Evolutionary conservation across 2,329 filamentous ascomycete species (phyloP).

Genomic region (Colletotrichum paranaense): DNA sequence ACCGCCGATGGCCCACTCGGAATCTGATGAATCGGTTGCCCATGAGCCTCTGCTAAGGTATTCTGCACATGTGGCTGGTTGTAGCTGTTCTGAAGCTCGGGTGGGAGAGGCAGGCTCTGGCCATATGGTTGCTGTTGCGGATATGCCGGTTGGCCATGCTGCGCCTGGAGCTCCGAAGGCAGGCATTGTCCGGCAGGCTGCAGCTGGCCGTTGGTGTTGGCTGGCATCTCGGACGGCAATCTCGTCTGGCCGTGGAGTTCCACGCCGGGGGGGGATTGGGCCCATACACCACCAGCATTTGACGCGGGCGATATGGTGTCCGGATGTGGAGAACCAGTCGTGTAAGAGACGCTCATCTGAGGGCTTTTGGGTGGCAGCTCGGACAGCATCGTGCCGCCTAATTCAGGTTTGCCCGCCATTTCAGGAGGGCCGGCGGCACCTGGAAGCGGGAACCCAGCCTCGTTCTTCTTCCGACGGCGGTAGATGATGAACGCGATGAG

Average conservation of each 20-base stretch:
- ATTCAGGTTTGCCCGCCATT: constrained; percentile 48
- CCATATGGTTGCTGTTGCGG: constrained; percentile 34
- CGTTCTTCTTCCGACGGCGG: constrained; percentile 44
- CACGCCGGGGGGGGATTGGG: constrained; percentile 38
- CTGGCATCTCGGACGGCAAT: constrained; percentile 37
- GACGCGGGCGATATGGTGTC: constrained; percentile 42
- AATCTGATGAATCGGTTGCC: constrained; percentile 24
- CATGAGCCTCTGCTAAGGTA: background rate
- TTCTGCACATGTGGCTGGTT: background rate
- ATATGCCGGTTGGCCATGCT: constrained; percentile 24
- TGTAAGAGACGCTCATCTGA: constrained; percentile 41
- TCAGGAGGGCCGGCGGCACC: constrained; percentile 29
- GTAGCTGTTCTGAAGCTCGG: constrained; percentile 29
- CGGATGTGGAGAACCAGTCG: constrained; percentile 35
- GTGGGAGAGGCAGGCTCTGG: constrained; percentile 28
- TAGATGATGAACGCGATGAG: constrained; percentile 50
- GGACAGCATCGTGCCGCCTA: constrained; percentile 38
- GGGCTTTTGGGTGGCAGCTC: constrained; percentile 43
- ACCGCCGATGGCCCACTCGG: constrained; percentile 8
- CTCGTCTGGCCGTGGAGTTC: constrained; percentile 42
- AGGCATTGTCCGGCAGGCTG: constrained; percentile 33
- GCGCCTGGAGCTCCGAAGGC: constrained; percentile 40
- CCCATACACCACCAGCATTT: constrained; percentile 36
- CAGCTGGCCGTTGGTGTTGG: constrained; percentile 37
- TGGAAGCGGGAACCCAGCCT: constrained; percentile 26